Conservation (phyloP, 129 eudicot species). For the Centaurea solstitialis region DNA sequence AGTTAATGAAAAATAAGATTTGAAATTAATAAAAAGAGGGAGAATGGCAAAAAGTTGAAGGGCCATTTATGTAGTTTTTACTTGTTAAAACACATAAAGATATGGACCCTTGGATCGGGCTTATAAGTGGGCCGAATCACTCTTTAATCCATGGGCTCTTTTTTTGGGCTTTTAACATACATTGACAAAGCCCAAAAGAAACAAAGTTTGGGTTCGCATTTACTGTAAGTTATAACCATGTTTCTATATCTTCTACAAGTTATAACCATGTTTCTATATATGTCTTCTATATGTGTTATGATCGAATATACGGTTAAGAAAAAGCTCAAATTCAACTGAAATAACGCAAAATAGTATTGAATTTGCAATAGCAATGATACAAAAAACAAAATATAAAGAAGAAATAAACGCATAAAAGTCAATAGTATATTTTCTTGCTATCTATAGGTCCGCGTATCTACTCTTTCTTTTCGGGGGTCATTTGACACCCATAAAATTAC, state of each 20-base stretch:
- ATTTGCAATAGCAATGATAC: not conserved
- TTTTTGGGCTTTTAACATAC: not conserved
- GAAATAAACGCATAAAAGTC: not conserved
- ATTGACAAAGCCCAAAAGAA: not conserved
- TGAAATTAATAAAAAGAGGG: not conserved
- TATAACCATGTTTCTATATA: not conserved
- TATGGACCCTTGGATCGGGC: not conserved
- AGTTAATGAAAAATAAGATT: not conserved
- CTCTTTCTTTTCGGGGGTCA: no score
- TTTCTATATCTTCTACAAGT: not conserved
- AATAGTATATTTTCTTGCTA: no score
- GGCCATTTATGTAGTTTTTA: not conserved
- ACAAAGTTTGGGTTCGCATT: not conserved
- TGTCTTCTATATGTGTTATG: not conserved
- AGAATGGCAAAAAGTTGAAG: not conserved
- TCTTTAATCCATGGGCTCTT: not conserved
- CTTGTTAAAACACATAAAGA: not conserved
- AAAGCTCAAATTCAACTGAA: not conserved
- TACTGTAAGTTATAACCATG: not conserved
- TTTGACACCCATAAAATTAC: no score
- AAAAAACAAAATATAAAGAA: not conserved
- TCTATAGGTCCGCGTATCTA: no score
- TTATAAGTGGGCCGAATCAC: no score
- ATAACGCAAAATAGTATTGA: not conserved
- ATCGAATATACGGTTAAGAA: not conserved